A percentile compares a stretch with the other conserved stretches of the same genome.
Evolutionary conservation across 768 basidiomycete species (phyloP).

Genomic region (Phylloporus arenicola): DNA sequence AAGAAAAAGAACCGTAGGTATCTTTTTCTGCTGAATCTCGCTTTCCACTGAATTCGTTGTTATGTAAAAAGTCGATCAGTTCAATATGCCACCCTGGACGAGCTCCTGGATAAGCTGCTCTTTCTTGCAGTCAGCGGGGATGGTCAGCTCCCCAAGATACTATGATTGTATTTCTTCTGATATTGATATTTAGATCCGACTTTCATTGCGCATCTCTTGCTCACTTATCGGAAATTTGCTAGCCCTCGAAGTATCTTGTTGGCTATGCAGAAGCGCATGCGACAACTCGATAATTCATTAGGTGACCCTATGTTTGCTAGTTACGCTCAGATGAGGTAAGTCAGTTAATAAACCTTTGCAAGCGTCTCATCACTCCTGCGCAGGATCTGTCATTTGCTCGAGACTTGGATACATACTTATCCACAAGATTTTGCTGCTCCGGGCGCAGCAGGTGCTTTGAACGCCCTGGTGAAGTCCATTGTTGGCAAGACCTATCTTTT

Average conservation of each 20-base stretch:
- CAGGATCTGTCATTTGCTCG: constrained; percentile 76
- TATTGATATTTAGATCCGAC: constrained; percentile 51
- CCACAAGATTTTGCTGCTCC: constrained; percentile 76
- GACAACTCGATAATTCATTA: constrained; percentile 63
- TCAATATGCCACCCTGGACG: constrained; percentile 72
- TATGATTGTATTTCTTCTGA: constrained; percentile 12
- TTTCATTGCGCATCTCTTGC: constrained; percentile 73
- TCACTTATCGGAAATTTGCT: constrained; percentile 80
- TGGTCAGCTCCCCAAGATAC: constrained; percentile 39
- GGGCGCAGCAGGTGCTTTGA: constrained; percentile 66
- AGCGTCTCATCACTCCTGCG: constrained; percentile 1
- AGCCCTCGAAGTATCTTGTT: constrained; percentile 74
- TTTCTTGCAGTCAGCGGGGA: constrained; percentile 83
- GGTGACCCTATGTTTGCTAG: constrained; percentile 83
- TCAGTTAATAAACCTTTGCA: neutral
- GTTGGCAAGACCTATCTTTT: constrained; percentile 74
- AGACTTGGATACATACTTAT: constrained; percentile 73
- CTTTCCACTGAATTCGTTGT: constrained; percentile 9
- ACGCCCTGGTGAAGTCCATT: constrained; percentile 73
- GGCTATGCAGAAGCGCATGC: constrained; percentile 84
- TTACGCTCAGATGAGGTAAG: constrained; percentile 82
- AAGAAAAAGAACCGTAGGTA: constrained; percentile 52
- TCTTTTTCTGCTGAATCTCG: neutral
- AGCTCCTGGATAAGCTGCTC: constrained; percentile 74
- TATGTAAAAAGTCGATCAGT: constrained; percentile 47